Evolutionary conservation across 2,329 filamentous ascomycete species (phyloP).

Genomic region (Waltergamsia citrina): DNA sequence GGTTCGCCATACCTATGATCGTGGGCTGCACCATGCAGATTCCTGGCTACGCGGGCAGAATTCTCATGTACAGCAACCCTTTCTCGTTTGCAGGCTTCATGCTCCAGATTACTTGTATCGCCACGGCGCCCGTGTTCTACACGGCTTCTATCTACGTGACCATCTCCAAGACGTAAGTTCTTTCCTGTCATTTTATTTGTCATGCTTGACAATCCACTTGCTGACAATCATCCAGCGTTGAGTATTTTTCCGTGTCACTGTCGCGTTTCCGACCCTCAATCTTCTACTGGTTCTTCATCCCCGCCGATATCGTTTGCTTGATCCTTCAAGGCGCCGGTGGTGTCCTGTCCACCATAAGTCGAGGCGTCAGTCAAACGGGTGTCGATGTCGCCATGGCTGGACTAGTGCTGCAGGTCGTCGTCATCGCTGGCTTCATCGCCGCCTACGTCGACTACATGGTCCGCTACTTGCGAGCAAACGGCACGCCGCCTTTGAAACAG

Average conservation of each 20-base stretch:
- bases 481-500: slow-evolving; percentile 8
- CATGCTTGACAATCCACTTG: too few species aligned
- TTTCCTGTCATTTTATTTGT: too few species aligned
- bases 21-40: slow-evolving; percentile 47
- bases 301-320: slow-evolving; percentile 44
- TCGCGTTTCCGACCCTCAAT: slow-evolving; percentile 29
- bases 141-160: slow-evolving; percentile 57
- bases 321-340: slow-evolving; percentile 46
- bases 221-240: slow-evolving; percentile 18
- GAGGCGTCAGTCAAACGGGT: slow-evolving; percentile 32
- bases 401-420: slow-evolving; percentile 47
- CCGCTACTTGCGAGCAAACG: slow-evolving; percentile 20
- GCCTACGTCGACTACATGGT: slow-evolving; percentile 37
- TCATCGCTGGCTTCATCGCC: slow-evolving; percentile 40
- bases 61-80: slow-evolving; percentile 46
- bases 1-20: slow-evolving; percentile 38
- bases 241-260: slow-evolving; percentile 25
- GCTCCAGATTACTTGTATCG: slow-evolving; percentile 46
- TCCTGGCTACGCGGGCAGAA: slow-evolving; percentile 51
- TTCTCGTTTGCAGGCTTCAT: slow-evolving; percentile 50
- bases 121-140: slow-evolving; percentile 31
- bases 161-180: slow-evolving; percentile 28
- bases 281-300: slow-evolving; percentile 37
- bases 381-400: slow-evolving; percentile 33
- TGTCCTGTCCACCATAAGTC: slow-evolving; percentile 33